These are phyloP conservation scores for Physaria fendleri DNA, from an alignment of 345 rosid genomes.

Conservation along the genomic window DNA sequence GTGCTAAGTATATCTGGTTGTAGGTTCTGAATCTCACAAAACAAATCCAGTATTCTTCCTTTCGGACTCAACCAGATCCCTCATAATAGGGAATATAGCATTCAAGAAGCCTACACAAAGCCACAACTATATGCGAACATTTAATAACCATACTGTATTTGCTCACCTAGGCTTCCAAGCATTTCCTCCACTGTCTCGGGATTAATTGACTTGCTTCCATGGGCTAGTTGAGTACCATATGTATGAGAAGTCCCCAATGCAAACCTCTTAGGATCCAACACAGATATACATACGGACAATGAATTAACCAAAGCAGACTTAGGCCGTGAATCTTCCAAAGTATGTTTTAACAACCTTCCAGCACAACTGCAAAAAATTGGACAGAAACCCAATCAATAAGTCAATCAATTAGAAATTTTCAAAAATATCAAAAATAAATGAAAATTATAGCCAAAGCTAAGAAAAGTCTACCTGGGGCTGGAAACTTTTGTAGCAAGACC, in stretches of 20 bases:
- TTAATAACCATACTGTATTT: neutral
- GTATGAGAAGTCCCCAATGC: constrained; percentile 56
- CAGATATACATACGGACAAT: constrained; percentile 77
- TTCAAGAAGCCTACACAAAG: constrained; percentile 5
- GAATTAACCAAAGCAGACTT: constrained; percentile 87
- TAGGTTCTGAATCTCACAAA: neutral
- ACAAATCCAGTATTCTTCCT: neutral
- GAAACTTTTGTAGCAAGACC: constrained; percentile 74
- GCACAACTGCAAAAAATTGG: constrained; percentile 51
- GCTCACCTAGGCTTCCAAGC: constrained; percentile 82
- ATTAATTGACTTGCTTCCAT: constrained; percentile 49
- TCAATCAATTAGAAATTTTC: neutral
- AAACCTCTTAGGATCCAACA: constrained; percentile 83
- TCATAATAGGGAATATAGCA: neutral
- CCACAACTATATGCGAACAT: constrained; percentile 6
- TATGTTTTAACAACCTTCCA: constrained; percentile 70
- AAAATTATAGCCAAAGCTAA: constrained; percentile 18
- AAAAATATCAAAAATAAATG: neutral
- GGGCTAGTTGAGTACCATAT: constrained; percentile 57
- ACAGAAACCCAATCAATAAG: neutral
- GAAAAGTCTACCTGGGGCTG: constrained; percentile 52
- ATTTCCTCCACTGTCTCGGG: constrained; percentile 82
- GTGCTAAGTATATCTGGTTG: neutral
- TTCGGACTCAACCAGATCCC: constrained; percentile 3
- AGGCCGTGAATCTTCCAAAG: constrained; percentile 81